Evolutionary conservation across 2,329 filamentous ascomycete species (phyloP).

Genomic region (Epichloe coenophiala): DNA sequence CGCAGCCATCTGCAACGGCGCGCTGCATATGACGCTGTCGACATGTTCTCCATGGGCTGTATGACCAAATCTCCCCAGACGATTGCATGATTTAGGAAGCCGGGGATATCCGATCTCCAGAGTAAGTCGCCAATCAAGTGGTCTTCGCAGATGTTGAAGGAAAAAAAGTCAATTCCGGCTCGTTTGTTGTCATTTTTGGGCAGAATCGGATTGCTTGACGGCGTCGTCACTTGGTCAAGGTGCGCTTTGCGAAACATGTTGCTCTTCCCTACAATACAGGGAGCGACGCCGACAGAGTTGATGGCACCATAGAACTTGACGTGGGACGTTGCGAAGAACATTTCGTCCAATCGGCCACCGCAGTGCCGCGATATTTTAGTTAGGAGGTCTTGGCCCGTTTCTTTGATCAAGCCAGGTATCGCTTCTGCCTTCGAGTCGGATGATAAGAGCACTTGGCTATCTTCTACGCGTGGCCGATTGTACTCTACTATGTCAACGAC

Average conservation of each 20-base stretch:
- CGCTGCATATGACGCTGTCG: slow-evolving; percentile 61
- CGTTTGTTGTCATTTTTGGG: slow-evolving; percentile 28
- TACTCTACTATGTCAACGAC: slow-evolving; percentile 56
- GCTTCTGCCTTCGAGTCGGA: slow-evolving; percentile 18
- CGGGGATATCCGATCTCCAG: slow-evolving; percentile 56
- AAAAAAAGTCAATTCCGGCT: slow-evolving; percentile 87
- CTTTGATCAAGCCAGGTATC: background rate
- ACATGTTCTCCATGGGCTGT: slow-evolving; percentile 78
- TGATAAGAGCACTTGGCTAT: slow-evolving; percentile 19
- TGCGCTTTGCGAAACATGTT: slow-evolving; percentile 97
- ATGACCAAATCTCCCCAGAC: slow-evolving; percentile 77
- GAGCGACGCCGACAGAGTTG: slow-evolving; percentile 80
- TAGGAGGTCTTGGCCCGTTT: slow-evolving; percentile 9
- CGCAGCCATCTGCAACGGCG: slow-evolving; percentile 81
- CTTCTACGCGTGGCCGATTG: slow-evolving; percentile 7
- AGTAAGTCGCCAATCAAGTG: slow-evolving; percentile 87
- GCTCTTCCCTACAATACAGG: slow-evolving; percentile 91
- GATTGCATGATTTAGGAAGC: slow-evolving; percentile 67
- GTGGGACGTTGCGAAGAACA: slow-evolving; percentile 87
- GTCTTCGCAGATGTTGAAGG: slow-evolving; percentile 92
- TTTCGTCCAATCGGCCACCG: slow-evolving; percentile 80
- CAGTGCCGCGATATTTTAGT: slow-evolving; percentile 28
- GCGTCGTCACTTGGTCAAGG: slow-evolving; percentile 57
- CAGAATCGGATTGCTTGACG: slow-evolving; percentile 30
- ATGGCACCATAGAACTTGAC: slow-evolving; percentile 98